These are phyloP conservation scores for Colletotrichum nymphaeae DNA, from an alignment of 2,329 filamentous ascomycete genomes.

Conservation along the genomic window DNA sequence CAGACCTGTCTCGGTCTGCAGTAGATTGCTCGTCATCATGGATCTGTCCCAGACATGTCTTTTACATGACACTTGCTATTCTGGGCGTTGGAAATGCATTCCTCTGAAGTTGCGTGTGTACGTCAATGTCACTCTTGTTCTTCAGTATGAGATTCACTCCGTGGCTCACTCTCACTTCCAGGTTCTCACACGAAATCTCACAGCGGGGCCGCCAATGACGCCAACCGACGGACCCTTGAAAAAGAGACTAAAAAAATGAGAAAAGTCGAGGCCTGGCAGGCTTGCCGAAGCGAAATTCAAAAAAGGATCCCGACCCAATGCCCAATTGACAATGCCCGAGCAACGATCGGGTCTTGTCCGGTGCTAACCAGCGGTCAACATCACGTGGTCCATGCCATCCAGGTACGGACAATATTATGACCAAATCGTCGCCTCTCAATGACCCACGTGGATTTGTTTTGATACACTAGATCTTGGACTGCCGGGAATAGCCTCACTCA, in stretches of 20 bases:
- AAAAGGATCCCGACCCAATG: neutral
- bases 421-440: neutral
- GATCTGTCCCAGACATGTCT: neutral
- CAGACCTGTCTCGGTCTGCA: neutral
- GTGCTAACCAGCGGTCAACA: neutral
- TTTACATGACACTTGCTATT: neutral
- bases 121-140: neutral
- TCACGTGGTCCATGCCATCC: neutral
- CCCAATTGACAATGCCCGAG: neutral
- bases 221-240: neutral
- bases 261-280: neutral
- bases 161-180: neutral
- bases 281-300: neutral
- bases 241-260: neutral
- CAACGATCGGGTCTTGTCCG: neutral
- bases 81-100: neutral
- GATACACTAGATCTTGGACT: neutral
- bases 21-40: neutral
- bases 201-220: neutral
- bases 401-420: neutral
- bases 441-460: neutral
- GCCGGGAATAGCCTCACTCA: neutral
- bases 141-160: neutral
- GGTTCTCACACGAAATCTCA: neutral
- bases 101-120: no score